A percentile compares a stretch with the other conserved stretches of the same genome.
These are phyloP conservation scores for Thecaphora thlaspeos DNA, from an alignment of 1,284 basidiomycete species.

Conservation along the genomic window DNA sequence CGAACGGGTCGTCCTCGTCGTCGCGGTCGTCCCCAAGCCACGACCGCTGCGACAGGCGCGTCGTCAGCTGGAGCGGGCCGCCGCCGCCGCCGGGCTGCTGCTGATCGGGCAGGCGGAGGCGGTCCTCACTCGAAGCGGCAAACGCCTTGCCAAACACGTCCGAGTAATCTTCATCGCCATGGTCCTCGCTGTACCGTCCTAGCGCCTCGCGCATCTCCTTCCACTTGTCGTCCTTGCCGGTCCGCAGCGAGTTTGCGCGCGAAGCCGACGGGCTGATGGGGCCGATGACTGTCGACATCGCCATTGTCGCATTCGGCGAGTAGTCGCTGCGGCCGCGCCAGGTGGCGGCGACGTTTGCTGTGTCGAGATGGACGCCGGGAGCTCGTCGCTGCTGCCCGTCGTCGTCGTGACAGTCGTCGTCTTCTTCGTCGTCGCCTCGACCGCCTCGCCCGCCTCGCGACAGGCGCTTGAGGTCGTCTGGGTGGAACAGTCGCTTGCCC, in stretches of 20 bases:
- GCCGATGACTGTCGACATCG: background rate
- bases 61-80: constrained; percentile 34
- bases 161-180: constrained; percentile 43
- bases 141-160: constrained; percentile 36
- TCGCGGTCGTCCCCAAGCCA: constrained; percentile 42
- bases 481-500: constrained; percentile 43
- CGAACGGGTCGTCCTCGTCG: constrained; percentile 48
- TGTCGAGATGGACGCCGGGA: too few species aligned
- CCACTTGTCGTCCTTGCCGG: constrained; percentile 36
- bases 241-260: constrained; percentile 11
- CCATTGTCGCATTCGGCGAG: background rate
- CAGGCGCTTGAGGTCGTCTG: constrained; percentile 35
- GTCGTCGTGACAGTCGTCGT: too few species aligned
- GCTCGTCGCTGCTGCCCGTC: too few species aligned
- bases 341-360: too few species aligned
- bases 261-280: constrained; percentile 6
- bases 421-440: too few species aligned
- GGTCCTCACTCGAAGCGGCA: constrained; percentile 8
- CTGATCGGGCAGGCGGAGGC: background rate
- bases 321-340: background rate
- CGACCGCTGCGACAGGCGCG: constrained; percentile 42
- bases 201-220: constrained; percentile 39
- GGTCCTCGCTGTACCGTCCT: constrained; percentile 40
- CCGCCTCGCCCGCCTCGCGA: constrained; percentile 1
- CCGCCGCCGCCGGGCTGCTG: too few species aligned